A percentile compares a stretch with the other conserved stretches of the same genome.
phyloP scores from a whole-genome alignment of 2,329 filamentous ascomycete species.

The Hymenoscyphus repandus region DNA sequence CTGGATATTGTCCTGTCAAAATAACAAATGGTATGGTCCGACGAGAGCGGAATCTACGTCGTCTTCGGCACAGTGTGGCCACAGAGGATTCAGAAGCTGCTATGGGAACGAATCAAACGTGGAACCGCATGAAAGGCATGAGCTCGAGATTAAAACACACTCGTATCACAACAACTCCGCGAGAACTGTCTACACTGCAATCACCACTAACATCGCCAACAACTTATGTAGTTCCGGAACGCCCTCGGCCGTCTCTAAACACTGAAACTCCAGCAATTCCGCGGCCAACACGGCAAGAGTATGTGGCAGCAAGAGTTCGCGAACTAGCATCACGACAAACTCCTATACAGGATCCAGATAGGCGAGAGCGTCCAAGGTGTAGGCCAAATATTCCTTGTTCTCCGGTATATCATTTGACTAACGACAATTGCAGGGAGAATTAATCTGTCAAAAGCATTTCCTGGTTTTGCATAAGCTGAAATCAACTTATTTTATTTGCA shows the following conservation, averaged over 20 bases:
- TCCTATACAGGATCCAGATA: slow-evolving; percentile 24
- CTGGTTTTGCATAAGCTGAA: slow-evolving; percentile 21
- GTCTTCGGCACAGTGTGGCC: slow-evolving; percentile 28
- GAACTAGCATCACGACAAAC: slow-evolving; percentile 21
- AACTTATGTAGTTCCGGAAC: slow-evolving; percentile 3
- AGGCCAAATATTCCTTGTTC: slow-evolving; percentile 1
- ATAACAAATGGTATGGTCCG: slow-evolving; percentile 86
- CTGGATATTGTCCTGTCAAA: slow-evolving; percentile 55
- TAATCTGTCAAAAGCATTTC: slow-evolving; percentile 22
- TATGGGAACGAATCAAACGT: slow-evolving; percentile 1
- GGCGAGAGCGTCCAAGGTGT: slow-evolving; percentile 18
- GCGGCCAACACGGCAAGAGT: slow-evolving; percentile 9
- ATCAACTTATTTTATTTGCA: neutral
- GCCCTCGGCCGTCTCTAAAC: slow-evolving; percentile 4
- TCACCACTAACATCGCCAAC: slow-evolving; percentile 15
- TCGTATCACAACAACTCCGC: slow-evolving; percentile 1
- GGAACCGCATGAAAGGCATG: slow-evolving; percentile 10
- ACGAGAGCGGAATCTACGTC: slow-evolving; percentile 65
- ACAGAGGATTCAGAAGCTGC: slow-evolving; percentile 15
- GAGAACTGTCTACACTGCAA: slow-evolving; percentile 7
- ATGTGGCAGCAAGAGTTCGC: slow-evolving; percentile 22
- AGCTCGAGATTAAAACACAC: slow-evolving; percentile 11
- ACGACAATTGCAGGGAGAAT: slow-evolving; percentile 17
- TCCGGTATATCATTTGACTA: neutral
- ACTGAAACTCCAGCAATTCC: neutral